These are phyloP conservation scores for Coemansia javaensis DNA, from an alignment of 192 early-diverging fungal genomes.

Conservation along the genomic window DNA sequence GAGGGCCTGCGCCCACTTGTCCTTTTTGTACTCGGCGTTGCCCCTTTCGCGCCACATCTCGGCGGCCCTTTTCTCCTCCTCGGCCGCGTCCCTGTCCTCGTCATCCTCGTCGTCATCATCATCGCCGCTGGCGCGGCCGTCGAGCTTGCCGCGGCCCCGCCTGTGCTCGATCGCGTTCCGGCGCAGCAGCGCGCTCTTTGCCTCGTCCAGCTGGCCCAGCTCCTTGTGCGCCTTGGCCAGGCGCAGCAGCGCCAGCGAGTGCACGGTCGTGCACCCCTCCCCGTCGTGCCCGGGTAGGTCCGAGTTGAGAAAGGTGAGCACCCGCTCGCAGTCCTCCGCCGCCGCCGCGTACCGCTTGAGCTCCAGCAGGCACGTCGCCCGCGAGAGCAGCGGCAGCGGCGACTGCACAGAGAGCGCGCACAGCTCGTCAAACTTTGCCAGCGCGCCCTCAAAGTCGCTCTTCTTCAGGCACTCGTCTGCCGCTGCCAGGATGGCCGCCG, in stretches of 20 bases:
- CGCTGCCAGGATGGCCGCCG: constrained; percentile 36
- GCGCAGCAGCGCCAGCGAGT: constrained; percentile 49
- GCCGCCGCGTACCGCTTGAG: constrained; percentile 40
- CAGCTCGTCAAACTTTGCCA: constrained; percentile 48
- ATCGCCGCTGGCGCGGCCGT: constrained; percentile 1
- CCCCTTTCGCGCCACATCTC: no score
- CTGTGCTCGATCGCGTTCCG: constrained; percentile 51
- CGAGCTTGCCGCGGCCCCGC: constrained; percentile 24
- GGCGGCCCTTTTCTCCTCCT: no score
- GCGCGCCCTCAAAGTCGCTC: constrained; percentile 40
- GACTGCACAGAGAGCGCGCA: constrained; percentile 48
- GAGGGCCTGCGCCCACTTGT: constrained; percentile 42
- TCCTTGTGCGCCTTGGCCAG: constrained; percentile 54
- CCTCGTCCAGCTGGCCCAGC: constrained; percentile 37
- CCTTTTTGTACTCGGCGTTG: constrained; percentile 40
- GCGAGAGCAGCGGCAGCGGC: constrained; percentile 41
- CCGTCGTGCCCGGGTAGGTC: constrained; percentile 38
- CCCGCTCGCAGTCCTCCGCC: constrained; percentile 47
- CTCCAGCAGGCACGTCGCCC: constrained; percentile 49
- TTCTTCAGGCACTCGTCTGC: constrained; percentile 46
- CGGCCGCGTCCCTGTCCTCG: constrained; percentile 1
- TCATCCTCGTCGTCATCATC: constrained; percentile 8
- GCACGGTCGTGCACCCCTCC: constrained; percentile 48
- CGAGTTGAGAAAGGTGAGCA: constrained; percentile 46
- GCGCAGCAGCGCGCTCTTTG: constrained; percentile 47